A percentile compares a stretch with the other conserved stretches of the same genome.
phyloP scores from a whole-genome alignment of 2,329 filamentous ascomycete genomes.

The Didymella pomorum region DNA sequence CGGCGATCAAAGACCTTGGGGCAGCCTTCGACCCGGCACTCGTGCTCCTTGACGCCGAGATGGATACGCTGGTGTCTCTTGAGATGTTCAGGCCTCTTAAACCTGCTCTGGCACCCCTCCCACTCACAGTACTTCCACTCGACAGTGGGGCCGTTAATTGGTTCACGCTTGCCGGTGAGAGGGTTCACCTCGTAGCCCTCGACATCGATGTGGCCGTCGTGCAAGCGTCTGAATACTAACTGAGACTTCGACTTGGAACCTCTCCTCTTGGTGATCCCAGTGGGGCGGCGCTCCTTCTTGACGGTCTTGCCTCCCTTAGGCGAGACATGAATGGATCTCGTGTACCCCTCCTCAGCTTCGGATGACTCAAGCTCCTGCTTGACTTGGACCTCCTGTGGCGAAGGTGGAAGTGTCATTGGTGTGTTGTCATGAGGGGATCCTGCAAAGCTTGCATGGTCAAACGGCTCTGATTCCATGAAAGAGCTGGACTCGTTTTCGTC shows the following conservation, averaged over 20 bases:
- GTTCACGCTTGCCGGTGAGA: slow-evolving; percentile 16
- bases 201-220: slow-evolving; percentile 21
- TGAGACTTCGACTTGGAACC: slow-evolving; percentile 18
- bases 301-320: slow-evolving; percentile 38
- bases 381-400: slow-evolving; percentile 35
- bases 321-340: slow-evolving; percentile 33
- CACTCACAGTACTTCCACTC: slow-evolving; percentile 22
- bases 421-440: slow-evolving; percentile 23
- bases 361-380: slow-evolving; percentile 35
- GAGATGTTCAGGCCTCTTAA: slow-evolving; percentile 43
- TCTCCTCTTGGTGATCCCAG: slow-evolving; percentile 20
- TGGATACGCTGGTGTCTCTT: slow-evolving; percentile 43
- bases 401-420: slow-evolving; percentile 14
- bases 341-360: slow-evolving; percentile 23
- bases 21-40: slow-evolving; percentile 36
- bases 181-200: slow-evolving; percentile 19
- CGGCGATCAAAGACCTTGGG: slow-evolving; percentile 40
- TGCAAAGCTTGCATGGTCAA: slow-evolving; percentile 14
- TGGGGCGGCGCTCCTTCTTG: slow-evolving; percentile 29
- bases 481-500: slow-evolving; percentile 10
- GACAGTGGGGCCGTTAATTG: slow-evolving; percentile 19
- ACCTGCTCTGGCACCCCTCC: slow-evolving; percentile 23
- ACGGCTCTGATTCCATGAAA: slow-evolving; percentile 17
- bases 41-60: slow-evolving; percentile 27
- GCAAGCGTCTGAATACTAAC: slow-evolving; percentile 16